Evolutionary conservation across 2,329 filamentous ascomycete species (phyloP), one percentile per base, ranked within the genome.

Genomic region (Aphanoascus verrucosus): DNA sequence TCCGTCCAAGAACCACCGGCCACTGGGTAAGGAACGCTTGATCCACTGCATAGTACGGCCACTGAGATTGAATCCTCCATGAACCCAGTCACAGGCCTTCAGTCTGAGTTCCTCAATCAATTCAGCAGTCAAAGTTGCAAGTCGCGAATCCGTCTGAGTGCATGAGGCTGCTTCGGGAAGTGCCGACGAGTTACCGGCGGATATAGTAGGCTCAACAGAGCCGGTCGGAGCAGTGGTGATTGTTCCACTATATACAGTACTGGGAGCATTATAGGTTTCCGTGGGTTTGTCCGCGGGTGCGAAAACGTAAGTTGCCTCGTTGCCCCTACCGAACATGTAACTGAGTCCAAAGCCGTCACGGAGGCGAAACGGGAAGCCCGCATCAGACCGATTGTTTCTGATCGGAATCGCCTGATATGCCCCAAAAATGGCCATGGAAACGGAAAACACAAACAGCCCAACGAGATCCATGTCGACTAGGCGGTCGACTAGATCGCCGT

Each of bases 361-460:
- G 15, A 58, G n/a, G 17, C 52, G 55, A 14, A 51, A n/a, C n/a
- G 52, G 41, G 49, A 49, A 52, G 32, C 50, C 42, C n/a, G 42
- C 38, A 20, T 47, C 47, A 20, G 49, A 49, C 7, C 15, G 42
- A 41, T 55, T 53, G 19, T 50, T 20, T 6, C 48, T 48, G 1
- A 56, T 14, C 2, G 53, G 55, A 17, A 53, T 44, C n/a, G 49
- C 38, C 2, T 58, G 56, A 44, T 41, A 55, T 17, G 28, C 45
- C 3, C 61, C 59, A 48, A 60, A 60, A 23, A 64, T 44, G 35
- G 58, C 62, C 32, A 58, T 49, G 5, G 53, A 52, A 9, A 62
- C 8, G 19, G 61, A 60, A 19, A 60, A 49, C 5, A 58, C 20
- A 9, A 55, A 23, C 4, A 61, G 55, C 17, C 61, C 52, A 14